Base-by-base conservation (phyloP, 2,329 filamentous ascomycete genomes). In the Paramyrothecium sp. region DNA sequence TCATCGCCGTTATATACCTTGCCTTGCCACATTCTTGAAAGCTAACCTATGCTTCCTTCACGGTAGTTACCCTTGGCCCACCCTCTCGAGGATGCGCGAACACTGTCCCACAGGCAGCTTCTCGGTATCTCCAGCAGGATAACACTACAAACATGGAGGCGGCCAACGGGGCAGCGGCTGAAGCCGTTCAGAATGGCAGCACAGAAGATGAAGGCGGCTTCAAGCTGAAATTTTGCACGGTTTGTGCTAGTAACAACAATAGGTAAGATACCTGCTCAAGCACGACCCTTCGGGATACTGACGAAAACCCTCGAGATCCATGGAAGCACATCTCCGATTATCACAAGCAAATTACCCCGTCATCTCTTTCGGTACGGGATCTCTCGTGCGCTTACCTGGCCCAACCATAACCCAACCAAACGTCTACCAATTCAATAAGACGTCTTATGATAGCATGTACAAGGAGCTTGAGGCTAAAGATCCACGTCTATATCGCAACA, bases 201-300 rank as follows among this genome's bases (percentile, higher is more conserved):
- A 74, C 78, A 16, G 79, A 83, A 48, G 79, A 80, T 19, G 75
- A 79, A 23, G 78, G 78, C n/a, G 85, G 82, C 54, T 97, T 88
- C 82, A 97, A 95, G 76, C 84, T 99, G 60, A 96, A 91, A 71
- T 97, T 98, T 76, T 97, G 93, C 80, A 98, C 95, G 3, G 94
- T 99, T n/a, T 99, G 95, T 76, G 95, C 95, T 8, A 97, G 92
- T 69, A 99, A 99, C 69, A 92, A 99, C 74, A 99, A 99, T 71
- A 88, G 95, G 86, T 96, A 81, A 61, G 81, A 68, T 52, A 20
- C 55, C 41, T 30, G 4, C 26, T n/a, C 26, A 10, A 10, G 26
- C 26, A 30, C 10, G 26, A 30, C 4, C 26, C 26, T 10, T 30
- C 26, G 26, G 26, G 26, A 30, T 30, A 30, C 26, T 30, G 26